These are phyloP conservation scores for Mycena citricolor DNA, from an alignment of 1,284 basidiomycete species.

Conservation along the genomic window DNA sequence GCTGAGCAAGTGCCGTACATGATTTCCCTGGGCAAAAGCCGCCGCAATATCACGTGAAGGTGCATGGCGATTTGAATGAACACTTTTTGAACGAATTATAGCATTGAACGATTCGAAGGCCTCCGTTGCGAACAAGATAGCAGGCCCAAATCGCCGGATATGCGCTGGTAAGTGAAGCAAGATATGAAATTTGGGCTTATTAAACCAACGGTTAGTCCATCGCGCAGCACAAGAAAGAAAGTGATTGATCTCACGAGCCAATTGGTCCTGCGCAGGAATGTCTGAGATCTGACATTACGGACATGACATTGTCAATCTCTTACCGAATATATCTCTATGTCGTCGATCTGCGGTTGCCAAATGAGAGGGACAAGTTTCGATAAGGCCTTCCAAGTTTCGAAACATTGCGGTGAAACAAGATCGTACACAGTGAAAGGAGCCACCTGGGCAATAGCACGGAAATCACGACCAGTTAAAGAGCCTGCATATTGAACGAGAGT, in stretches of 20 bases:
- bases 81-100: constrained; percentile 12
- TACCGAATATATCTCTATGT: constrained; percentile 33
- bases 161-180: constrained; percentile 24
- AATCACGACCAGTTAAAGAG: constrained; percentile 37
- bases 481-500: constrained; percentile 37
- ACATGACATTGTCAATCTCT: too few species aligned
- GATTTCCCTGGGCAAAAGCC: constrained; percentile 30
- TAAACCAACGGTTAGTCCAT: constrained; percentile 21
- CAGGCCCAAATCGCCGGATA: constrained; percentile 27
- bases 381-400: constrained; percentile 32
- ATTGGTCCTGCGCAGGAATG: constrained; percentile 12
- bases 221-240: constrained; percentile 19
- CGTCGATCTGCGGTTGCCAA: constrained; percentile 36
- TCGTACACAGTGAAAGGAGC: constrained; percentile 39
- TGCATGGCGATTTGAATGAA: constrained; percentile 14
- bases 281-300: constrained; percentile 10
- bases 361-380: constrained; percentile 33
- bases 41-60: constrained; percentile 11
- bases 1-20: constrained; percentile 36
- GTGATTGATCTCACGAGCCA: constrained; percentile 21
- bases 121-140: constrained; percentile 26
- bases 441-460: constrained; percentile 35
- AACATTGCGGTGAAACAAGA: constrained; percentile 25
- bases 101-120: constrained; percentile 26
- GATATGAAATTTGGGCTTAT: constrained; percentile 28